phyloP scores from a whole-genome alignment of 768 basidiomycete species.

The Termitomyces sp. region DNA sequence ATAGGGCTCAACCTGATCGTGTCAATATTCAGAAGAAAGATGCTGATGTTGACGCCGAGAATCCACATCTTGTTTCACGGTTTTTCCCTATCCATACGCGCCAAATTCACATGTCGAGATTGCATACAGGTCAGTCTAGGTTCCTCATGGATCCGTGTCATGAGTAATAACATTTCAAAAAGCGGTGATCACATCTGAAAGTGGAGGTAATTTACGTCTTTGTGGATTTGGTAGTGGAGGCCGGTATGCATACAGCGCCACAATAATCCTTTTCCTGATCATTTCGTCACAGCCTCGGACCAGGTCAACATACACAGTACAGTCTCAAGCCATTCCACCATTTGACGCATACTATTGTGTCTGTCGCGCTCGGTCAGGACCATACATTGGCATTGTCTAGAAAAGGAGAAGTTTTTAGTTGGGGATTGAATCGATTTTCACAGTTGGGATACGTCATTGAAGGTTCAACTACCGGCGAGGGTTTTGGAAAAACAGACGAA shows the following conservation, averaged over 20 bases:
- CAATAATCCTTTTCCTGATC: background rate
- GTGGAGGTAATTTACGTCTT: conserved; percentile 66
- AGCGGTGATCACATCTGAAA: conserved; percentile 71
- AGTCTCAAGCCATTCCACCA: conserved; percentile 58
- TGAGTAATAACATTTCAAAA: background rate
- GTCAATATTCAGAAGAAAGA: conserved; percentile 49
- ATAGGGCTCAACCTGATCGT: conserved; percentile 76
- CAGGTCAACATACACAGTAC: conserved; percentile 76
- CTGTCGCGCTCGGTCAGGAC: conserved; percentile 88
- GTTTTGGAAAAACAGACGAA: conserved; percentile 54
- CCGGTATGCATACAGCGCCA: conserved; percentile 43
- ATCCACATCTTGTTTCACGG: conserved; percentile 34
- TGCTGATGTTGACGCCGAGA: conserved; percentile 19
- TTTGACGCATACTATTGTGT: conserved; percentile 51
- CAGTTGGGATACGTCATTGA: conserved; percentile 90
- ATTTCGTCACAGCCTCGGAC: conserved; percentile 55
- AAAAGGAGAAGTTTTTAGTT: conserved; percentile 80
- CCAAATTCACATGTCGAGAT: conserved; percentile 76
- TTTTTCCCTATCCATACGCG: conserved; percentile 64
- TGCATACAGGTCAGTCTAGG: conserved; percentile 70
- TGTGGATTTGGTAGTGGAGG: conserved; percentile 92
- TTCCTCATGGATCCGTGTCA: background rate
- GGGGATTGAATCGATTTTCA: conserved; percentile 87
- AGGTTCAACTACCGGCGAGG: conserved; percentile 24
- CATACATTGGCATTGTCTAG: conserved; percentile 87